Base-by-base conservation (phyloP, 169 alveolate species). In the Cryptosporidium muris region DNA sequence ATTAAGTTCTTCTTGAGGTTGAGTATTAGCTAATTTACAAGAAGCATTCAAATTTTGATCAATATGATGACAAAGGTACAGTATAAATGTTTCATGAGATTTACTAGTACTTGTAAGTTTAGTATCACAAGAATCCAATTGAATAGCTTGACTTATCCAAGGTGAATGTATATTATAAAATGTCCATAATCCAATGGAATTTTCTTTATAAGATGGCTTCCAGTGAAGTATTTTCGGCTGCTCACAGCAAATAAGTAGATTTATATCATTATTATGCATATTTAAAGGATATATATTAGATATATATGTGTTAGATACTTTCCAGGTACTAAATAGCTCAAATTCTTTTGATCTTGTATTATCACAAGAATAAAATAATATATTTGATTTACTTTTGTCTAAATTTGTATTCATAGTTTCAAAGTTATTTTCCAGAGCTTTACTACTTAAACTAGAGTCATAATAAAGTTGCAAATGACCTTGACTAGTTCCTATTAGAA, bases 81-180 rank as follows among this genome's bases (percentile, higher is more conserved):
- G 47, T 25, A 74, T 48, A 14, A 34, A 74, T 38, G 82, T 54
- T 25, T 25, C 25, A 25, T 25, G 25, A 25, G 25, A 25, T 25
- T 74, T 54, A 2, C 42, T n/a, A 7, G 36, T 16, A 38, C 34
- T 34, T 5, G 37, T 53, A 12, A 58, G 36, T 74, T 48, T 54
- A 11, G 53, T 43, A 8, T 36, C 51, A 37, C 3, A 34, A 36
- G 25, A 16, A 2, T 42, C 47, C 12, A 36, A 47, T 11, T 2
- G 3, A 34, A 6, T 3, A 51, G 62, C 51, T 8, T 14, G 48
- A 12, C 63, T 4, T 45, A 74, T 74, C 85, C 67, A 60, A 25
- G 85, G 48, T 6, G 85, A 74, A 60, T 74, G 85, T 37, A 74
- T 62, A 58, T 74, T 74, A 37, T 34, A 74, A 60, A 74, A 74